These are phyloP conservation scores for Hyaloscypha variabilis DNA, from an alignment of 495 filamentous ascomycete genomes.

Conservation along the genomic window DNA sequence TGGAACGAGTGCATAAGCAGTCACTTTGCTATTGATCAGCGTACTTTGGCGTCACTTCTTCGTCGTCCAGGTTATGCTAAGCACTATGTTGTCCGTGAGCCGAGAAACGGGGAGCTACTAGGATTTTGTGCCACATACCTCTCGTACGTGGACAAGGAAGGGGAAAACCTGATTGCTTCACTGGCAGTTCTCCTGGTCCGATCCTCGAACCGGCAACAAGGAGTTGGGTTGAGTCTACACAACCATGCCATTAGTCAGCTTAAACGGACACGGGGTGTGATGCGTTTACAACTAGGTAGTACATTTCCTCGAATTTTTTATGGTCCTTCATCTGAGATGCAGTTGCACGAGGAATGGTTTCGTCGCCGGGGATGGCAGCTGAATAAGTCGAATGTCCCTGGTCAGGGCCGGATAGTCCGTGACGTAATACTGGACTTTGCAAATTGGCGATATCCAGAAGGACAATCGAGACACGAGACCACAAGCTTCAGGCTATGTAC, in stretches of 20 bases:
- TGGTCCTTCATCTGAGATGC: slow-evolving; percentile 48
- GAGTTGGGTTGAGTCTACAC: slow-evolving; percentile 60
- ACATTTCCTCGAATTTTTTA: slow-evolving; percentile 64
- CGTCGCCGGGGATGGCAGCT: slow-evolving; percentile 58
- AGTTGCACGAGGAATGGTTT: slow-evolving; percentile 59
- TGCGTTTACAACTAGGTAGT: slow-evolving; percentile 59
- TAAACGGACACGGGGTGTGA: slow-evolving; percentile 53
- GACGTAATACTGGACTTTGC: slow-evolving; percentile 59
- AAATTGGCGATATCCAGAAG: slow-evolving; percentile 47
- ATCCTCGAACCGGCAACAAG: slow-evolving; percentile 51
- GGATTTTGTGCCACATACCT: slow-evolving; percentile 65
- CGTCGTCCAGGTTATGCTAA: slow-evolving; percentile 61
- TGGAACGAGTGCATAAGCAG: slow-evolving; percentile 53
- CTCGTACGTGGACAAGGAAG: slow-evolving; percentile 53
- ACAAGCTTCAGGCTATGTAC: slow-evolving; percentile 51
- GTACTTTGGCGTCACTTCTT: slow-evolving; percentile 54
- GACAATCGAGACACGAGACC: slow-evolving; percentile 17
- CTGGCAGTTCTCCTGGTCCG: slow-evolving; percentile 61
- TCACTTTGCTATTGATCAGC: slow-evolving; percentile 44
- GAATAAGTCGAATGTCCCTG: slow-evolving; percentile 40
- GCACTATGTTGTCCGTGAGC: slow-evolving; percentile 63
- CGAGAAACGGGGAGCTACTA: slow-evolving; percentile 48
- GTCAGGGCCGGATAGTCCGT: slow-evolving; percentile 50
- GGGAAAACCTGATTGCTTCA: slow-evolving; percentile 58
- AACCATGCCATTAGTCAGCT: slow-evolving; percentile 55